Conservation (phyloP, 495 filamentous ascomycete species). For the Melanomma pulvis-pyrius region DNA sequence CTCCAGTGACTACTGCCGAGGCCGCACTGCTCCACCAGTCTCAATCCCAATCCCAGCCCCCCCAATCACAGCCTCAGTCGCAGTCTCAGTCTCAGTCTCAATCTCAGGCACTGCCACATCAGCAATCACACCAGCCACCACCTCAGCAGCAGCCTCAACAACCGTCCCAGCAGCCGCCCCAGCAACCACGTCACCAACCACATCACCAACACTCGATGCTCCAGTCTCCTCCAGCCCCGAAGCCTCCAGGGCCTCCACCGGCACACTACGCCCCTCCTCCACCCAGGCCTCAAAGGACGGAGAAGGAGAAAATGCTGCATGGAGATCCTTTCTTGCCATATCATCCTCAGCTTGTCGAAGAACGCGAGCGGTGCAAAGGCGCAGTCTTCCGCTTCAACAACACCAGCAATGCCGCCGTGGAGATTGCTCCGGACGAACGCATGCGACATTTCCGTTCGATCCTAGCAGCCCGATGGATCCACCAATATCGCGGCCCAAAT, state of each 20-base stretch:
- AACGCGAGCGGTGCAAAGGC: slow-evolving; percentile 82
- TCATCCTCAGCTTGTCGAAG: slow-evolving; percentile 75
- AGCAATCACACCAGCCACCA: neutral
- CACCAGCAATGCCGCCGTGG: slow-evolving; percentile 75
- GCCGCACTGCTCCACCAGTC: slow-evolving; percentile 37
- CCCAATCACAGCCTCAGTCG: neutral
- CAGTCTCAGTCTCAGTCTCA: neutral
- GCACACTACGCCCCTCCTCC: slow-evolving; percentile 38
- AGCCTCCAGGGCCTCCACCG: slow-evolving; percentile 20
- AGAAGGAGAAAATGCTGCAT: slow-evolving; percentile 93
- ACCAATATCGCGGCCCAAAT: neutral
- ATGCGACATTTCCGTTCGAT: slow-evolving; percentile 79
- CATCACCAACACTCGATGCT: slow-evolving; percentile 14
- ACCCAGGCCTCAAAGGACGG: slow-evolving; percentile 54
- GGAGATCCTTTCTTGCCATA: slow-evolving; percentile 81
- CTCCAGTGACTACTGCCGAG: slow-evolving; percentile 32
- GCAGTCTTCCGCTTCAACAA: slow-evolving; percentile 91
- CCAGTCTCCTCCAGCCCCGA: neutral
- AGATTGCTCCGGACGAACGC: slow-evolving; percentile 76
- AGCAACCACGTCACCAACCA: slow-evolving; percentile 6
- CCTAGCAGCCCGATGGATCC: slow-evolving; percentile 44
- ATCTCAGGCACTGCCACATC: neutral
- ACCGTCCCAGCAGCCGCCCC: neutral
- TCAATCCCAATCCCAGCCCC: neutral
- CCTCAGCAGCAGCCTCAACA: neutral